Percentiles rank a stretch among this genome's conserved stretches.
phyloP scores from a whole-genome alignment of 306 rosid species.

The Astragalus glycyphyllos region DNA sequence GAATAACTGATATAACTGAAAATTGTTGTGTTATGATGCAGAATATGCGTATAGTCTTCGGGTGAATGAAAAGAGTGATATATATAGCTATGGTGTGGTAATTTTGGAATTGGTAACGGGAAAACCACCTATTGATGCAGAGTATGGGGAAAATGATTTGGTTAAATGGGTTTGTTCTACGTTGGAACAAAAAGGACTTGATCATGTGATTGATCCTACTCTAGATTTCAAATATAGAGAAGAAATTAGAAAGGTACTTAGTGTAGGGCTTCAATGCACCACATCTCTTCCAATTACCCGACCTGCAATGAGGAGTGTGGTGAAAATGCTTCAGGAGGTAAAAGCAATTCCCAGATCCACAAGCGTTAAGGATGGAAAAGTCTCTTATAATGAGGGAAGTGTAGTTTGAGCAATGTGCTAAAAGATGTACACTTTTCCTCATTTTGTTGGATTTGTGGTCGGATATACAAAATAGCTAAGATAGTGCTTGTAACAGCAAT shows the following conservation, averaged over 20 bases:
- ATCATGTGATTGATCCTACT: slow-evolving; percentile 57
- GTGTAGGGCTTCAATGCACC: slow-evolving; percentile 62
- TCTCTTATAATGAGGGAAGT: slow-evolving; percentile 48
- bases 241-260: slow-evolving; percentile 56
- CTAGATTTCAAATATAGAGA: slow-evolving; percentile 53
- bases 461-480: too few relatives aligned
- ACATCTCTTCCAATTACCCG: slow-evolving; percentile 57
- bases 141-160: slow-evolving; percentile 61
- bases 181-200: slow-evolving; percentile 51
- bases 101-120: slow-evolving; percentile 76
- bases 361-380: slow-evolving; percentile 39
- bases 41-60: slow-evolving; percentile 76
- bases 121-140: slow-evolving; percentile 61
- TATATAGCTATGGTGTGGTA: slow-evolving; percentile 77
- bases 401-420: slow-evolving; percentile 28
- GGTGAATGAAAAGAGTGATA: slow-evolving; percentile 78
- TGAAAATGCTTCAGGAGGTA: slow-evolving; percentile 64
- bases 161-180: slow-evolving; percentile 62
- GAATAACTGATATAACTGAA: too few relatives aligned
- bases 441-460: neutral
- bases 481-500: too few relatives aligned
- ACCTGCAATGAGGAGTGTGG: slow-evolving; percentile 75
- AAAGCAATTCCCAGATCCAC: slow-evolving; percentile 41
- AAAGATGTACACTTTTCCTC: neutral
- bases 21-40: slow-evolving; percentile 40